A percentile compares a stretch with the other conserved stretches of the same genome.
phyloP scores from a whole-genome alignment of 305 asterid genomes.

The Vinca major region DNA sequence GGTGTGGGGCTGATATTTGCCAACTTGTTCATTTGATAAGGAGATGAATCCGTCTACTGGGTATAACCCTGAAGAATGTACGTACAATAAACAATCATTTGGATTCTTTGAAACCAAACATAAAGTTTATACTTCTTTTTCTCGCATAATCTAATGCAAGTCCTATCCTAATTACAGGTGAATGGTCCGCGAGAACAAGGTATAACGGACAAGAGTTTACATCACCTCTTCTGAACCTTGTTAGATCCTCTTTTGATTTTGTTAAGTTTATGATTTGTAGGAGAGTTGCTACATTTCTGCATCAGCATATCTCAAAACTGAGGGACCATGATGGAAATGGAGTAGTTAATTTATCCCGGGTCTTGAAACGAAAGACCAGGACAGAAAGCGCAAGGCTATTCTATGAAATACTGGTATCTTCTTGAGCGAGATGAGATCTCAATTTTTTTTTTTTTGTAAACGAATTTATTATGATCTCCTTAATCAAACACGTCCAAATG shows the following conservation, averaged over 20 bases:
- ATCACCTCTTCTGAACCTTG: background rate
- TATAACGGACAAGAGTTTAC: constrained; percentile 18
- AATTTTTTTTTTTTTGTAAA: background rate
- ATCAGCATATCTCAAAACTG: constrained; percentile 27
- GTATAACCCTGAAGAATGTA: constrained; percentile 31
- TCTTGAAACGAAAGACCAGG: constrained; percentile 49
- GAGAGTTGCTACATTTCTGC: constrained; percentile 35
- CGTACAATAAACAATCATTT: constrained; percentile 9
- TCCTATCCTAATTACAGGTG: constrained; percentile 36
- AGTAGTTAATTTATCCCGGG: constrained; percentile 33
- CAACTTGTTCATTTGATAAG: constrained; percentile 28
- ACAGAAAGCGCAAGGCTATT: constrained; percentile 56
- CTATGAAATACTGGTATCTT: constrained; percentile 64
- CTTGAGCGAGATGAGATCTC: background rate
- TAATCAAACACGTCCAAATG: too few relatives aligned
- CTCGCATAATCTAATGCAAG: constrained; percentile 13
- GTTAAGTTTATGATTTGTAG: constrained; percentile 28
- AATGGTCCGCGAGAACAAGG: constrained; percentile 54
- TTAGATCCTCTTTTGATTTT: constrained; percentile 5
- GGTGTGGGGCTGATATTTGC: constrained; percentile 9
- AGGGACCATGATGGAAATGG: constrained; percentile 35
- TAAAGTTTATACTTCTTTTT: constrained; percentile 1
- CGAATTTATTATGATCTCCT: background rate
- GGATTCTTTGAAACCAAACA: background rate
- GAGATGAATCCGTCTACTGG: constrained; percentile 34